Evolutionary conservation across 2,329 filamentous ascomycete species (phyloP).

Genomic region (Venturia pyrina): DNA sequence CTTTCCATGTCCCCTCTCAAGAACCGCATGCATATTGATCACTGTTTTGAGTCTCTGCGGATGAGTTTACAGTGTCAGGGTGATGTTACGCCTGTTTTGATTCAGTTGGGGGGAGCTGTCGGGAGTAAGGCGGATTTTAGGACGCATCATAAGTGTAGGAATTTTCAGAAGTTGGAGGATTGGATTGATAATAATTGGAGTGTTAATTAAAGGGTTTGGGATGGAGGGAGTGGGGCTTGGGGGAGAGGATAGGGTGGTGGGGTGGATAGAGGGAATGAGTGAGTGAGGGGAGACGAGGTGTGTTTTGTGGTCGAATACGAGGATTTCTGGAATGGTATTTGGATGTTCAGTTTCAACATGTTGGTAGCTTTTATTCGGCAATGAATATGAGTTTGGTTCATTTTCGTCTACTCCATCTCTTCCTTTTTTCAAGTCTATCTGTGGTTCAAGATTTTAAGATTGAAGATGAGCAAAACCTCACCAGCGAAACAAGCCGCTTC

Average conservation of each 20-base stretch:
- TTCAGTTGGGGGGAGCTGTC: constrained; percentile 8
- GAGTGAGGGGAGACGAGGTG: neutral
- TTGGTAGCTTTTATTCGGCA: too few species aligned
- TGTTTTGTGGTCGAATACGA: neutral
- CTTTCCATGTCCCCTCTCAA: neutral
- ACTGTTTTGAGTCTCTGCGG: constrained; percentile 14
- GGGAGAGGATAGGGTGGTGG: neutral
- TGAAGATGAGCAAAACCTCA: too few species aligned
- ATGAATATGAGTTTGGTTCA: too few species aligned
- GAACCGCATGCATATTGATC: constrained; percentile 14
- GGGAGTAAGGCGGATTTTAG: constrained; percentile 13
- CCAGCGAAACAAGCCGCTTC: too few species aligned
- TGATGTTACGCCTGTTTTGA: constrained; percentile 13
- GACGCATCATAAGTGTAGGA: constrained; percentile 13
- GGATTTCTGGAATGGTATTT: neutral
- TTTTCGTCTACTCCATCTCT: too few species aligned
- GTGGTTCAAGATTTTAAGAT: too few species aligned
- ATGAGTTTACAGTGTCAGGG: constrained; percentile 13
- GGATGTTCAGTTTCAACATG: neutral
- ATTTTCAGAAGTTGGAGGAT: constrained; percentile 9
- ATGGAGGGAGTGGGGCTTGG: too few species aligned
- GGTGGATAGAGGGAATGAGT: too few species aligned
- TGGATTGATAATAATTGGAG: constrained; percentile 10
- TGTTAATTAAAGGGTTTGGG: neutral
- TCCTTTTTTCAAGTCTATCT: too few species aligned